Evolutionary conservation across 1,284 basidiomycete species (phyloP).

Genomic region (Mycena citricolor): DNA sequence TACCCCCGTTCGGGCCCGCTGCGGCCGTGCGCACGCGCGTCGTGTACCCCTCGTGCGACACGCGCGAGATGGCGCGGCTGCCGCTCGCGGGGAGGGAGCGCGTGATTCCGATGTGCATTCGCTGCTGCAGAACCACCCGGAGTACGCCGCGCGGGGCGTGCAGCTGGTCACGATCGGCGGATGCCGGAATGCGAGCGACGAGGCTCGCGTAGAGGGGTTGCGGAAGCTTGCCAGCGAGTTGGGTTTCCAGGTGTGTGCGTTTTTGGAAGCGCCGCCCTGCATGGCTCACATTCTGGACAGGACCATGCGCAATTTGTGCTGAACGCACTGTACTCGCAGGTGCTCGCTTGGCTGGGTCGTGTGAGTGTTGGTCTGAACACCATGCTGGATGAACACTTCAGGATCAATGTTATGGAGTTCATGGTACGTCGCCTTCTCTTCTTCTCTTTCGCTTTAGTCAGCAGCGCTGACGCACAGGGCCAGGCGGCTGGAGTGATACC

Average conservation of each 20-base stretch:
- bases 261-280: neutral
- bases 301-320: conserved; percentile 76
- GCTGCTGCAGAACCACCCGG: conserved; percentile 61
- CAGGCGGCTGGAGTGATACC: conserved; percentile 94
- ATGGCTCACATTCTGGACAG: conserved; percentile 36
- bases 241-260: conserved; percentile 54
- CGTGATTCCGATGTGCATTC: conserved; percentile 68
- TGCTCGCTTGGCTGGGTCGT: conserved; percentile 68
- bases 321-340: conserved; percentile 77
- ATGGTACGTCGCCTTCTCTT: conserved; percentile 68
- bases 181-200: conserved; percentile 76
- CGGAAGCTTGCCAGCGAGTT: conserved; percentile 61
- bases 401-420: conserved; percentile 97
- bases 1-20: conserved; percentile 27
- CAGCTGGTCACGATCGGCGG: conserved; percentile 82
- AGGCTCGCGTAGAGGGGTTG: conserved; percentile 65
- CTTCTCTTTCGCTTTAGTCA: conserved; percentile 6
- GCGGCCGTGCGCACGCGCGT: conserved; percentile 41
- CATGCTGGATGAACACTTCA: conserved; percentile 99
- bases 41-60: conserved; percentile 95
- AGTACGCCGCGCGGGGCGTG: conserved; percentile 45
- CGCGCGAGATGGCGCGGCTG: conserved; percentile 66
- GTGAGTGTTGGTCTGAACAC: conserved; percentile 91
- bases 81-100: conserved; percentile 60
- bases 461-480: too few species aligned